Evolutionary conservation across 495 filamentous ascomycete genomes (phyloP).

Genomic region (Xanthoparmelia taractica): DNA sequence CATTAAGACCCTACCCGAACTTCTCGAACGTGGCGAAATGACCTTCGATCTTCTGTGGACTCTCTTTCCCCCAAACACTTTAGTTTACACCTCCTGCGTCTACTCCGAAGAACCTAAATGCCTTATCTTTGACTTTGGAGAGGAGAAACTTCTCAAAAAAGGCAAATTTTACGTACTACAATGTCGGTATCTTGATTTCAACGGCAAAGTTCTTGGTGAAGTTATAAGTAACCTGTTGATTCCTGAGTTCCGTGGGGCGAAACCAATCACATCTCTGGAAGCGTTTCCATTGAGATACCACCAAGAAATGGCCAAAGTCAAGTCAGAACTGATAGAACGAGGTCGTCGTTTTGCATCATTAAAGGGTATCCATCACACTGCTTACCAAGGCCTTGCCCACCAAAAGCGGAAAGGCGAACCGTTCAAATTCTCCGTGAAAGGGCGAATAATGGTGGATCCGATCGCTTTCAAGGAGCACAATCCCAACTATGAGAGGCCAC

Average conservation of each 20-base stretch:
- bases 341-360: conserved; percentile 23
- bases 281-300: conserved; percentile 16
- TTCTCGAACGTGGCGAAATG: conserved; percentile 37
- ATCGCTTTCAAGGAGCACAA: conserved; percentile 22
- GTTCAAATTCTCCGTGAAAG: conserved; percentile 21
- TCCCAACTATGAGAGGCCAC: conserved; percentile 20
- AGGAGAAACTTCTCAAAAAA: conserved; percentile 28
- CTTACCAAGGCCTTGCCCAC: conserved; percentile 27
- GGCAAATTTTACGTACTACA: conserved; percentile 33
- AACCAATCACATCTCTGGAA: conserved; percentile 46
- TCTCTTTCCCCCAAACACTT: conserved; percentile 37
- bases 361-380: conserved; percentile 22
- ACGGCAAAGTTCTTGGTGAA: conserved; percentile 44
- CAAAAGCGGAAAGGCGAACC: conserved; percentile 21
- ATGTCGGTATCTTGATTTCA: conserved; percentile 33
- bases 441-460: conserved; percentile 18
- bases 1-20: conserved; percentile 32
- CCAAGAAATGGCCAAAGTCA: conserved; percentile 11
- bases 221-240: conserved; percentile 40
- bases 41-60: conserved; percentile 43
- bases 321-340: conserved; percentile 16
- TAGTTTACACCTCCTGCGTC: conserved; percentile 38
- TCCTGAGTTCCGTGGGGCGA: conserved; percentile 47
- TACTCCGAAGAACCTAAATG: conserved; percentile 36
- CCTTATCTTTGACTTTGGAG: conserved; percentile 25